Evolutionary conservation across 768 basidiomycete genomes (phyloP).

Genomic region (Boletus sp.): DNA sequence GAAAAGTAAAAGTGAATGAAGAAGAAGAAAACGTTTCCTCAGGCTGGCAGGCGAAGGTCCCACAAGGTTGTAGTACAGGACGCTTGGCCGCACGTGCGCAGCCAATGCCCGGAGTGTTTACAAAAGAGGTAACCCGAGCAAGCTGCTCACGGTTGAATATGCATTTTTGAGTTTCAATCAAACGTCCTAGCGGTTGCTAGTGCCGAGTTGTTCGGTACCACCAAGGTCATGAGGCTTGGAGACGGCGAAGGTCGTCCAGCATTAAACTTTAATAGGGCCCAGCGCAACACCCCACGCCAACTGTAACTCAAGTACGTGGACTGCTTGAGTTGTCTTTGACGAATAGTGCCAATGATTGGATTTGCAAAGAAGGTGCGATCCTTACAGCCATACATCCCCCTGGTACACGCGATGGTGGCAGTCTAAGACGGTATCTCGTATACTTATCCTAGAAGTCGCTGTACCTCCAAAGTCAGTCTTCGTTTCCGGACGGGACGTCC

Average conservation of each 20-base stretch:
- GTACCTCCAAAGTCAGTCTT: too few species aligned
- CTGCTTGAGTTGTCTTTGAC: neutral
- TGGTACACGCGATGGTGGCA: too few species aligned
- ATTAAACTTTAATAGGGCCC: neutral
- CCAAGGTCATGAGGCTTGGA: neutral
- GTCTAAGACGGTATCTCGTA: too few species aligned
- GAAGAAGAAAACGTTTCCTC: neutral
- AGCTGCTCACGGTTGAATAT: neutral
- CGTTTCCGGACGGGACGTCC: too few species aligned
- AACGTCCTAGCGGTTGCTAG: too few species aligned
- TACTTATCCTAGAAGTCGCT: too few species aligned
- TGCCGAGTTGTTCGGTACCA: neutral
- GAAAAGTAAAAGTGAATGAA: neutral
- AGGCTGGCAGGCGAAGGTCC: neutral
- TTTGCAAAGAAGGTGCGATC: too few species aligned
- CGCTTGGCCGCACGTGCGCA: constrained; percentile 24
- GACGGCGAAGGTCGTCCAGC: neutral
- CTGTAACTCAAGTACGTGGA: too few species aligned
- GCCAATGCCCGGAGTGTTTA: constrained; percentile 5
- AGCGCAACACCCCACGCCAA: neutral
- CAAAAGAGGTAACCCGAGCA: constrained; percentile 14
- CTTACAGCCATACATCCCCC: too few species aligned
- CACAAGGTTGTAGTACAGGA: constrained; percentile 14
- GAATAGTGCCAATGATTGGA: neutral
- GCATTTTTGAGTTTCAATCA: too few species aligned